Conservation (phyloP, 768 basidiomycete species). For the Macrolepiota fuliginosa region DNA sequence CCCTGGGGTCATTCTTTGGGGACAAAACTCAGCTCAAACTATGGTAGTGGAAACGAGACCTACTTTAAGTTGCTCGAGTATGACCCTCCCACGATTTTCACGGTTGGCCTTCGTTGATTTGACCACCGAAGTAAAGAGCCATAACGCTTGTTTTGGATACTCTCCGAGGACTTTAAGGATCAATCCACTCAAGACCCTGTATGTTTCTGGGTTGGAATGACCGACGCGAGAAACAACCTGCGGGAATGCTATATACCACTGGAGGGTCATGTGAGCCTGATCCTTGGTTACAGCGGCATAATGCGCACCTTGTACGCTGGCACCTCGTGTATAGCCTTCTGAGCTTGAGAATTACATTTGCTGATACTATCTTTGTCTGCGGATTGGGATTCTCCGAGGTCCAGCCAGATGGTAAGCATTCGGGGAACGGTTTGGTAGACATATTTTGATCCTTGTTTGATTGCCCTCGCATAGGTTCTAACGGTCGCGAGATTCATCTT, state of each 20-base stretch:
- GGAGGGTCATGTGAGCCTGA: not conserved
- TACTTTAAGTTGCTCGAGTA: conserved; percentile 61
- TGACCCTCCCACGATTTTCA: conserved; percentile 53
- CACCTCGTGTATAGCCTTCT: conserved; percentile 52
- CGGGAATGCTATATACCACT: conserved; percentile 97
- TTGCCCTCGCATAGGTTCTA: conserved; percentile 65
- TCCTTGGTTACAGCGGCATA: not conserved
- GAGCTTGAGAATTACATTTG: conserved; percentile 57
- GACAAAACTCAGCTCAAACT: not conserved
- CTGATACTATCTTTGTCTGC: conserved; percentile 35
- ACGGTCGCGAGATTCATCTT: conserved; percentile 68
- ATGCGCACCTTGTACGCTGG: conserved; percentile 75
- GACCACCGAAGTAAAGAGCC: conserved; percentile 87
- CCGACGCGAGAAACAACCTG: conserved; percentile 95
- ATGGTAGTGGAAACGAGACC: conserved; percentile 9
- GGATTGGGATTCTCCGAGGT: conserved; percentile 64
- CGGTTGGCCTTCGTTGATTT: conserved; percentile 76
- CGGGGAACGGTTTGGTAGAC: conserved; percentile 95
- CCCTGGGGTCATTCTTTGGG: conserved; percentile 2
- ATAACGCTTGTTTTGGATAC: conserved; percentile 89
- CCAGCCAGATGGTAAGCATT: conserved; percentile 92
- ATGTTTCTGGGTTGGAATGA: conserved; percentile 64
- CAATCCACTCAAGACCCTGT: conserved; percentile 55
- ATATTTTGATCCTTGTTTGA: conserved; percentile 86
- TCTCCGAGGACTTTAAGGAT: conserved; percentile 72